Base-by-base conservation (phyloP, 495 filamentous ascomycete species). In the Oidiodendron maius region DNA sequence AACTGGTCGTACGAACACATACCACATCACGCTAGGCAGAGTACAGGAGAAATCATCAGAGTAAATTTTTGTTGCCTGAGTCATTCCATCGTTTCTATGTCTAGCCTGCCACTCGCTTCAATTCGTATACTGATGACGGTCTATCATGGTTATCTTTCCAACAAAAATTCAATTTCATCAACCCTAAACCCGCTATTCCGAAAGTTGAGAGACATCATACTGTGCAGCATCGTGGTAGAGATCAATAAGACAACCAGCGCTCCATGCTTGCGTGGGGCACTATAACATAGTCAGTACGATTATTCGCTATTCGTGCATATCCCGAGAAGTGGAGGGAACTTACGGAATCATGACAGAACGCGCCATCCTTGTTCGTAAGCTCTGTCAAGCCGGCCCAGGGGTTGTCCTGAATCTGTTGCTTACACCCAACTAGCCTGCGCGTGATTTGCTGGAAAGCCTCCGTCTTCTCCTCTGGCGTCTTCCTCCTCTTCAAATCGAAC, bases 251-350 rank as follows among this genome's bases (percentile, higher is more conserved):
- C 93, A 97, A 8, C 87, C 84, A 0, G 94, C 83, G 17, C 89
- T 95, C 93, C 93, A 99, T 9, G 91, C 84, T 61, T 99, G 93
- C 2, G 91, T 96, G 13, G 93, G 93, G 23, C 82, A 91, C 83
- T 87, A 44, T 39, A 16, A 44, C 18, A 39, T 11, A n/a, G n/a
- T n/a, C n/a, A n/a, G 9, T 22, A 12, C n/a, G 22, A 11, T 1
- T 11, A 21, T 22, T 23, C 15, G 10, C 17, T 25, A 44, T 26
- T n/a, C 11, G 13, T 13, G 17, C 13, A 11, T 5, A 16, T 11
- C 9, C 11, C 2, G 21, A 10, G 6, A 11, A 47, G 30, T 46
- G 43, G 38, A 26, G 40, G 26, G 40, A 46, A 78, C 85, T 68
- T 68, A 91, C 88, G 61, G 93, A 97, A 65, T 98, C 94, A 13